These are phyloP conservation scores for Arachnomyces sp. DNA, from an alignment of 2,329 filamentous ascomycete species.

Conservation along the genomic window DNA sequence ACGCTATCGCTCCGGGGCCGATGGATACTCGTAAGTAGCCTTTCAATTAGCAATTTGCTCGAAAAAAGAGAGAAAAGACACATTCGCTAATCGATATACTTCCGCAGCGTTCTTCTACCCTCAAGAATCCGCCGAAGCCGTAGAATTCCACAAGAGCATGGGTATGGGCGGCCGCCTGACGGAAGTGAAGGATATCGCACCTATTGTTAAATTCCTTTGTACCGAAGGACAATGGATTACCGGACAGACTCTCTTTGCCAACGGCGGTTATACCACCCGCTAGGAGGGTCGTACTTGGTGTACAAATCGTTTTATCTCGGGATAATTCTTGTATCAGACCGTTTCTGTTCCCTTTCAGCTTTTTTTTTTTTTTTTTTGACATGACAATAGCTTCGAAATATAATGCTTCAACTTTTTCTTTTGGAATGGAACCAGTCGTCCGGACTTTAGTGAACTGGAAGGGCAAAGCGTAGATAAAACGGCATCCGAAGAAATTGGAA, in stretches of 20 bases:
- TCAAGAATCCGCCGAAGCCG: constrained; percentile 37
- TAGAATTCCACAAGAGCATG: constrained; percentile 40
- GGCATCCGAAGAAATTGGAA: too few species aligned
- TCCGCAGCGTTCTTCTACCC: constrained; percentile 38
- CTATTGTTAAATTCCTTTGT: constrained; percentile 37
- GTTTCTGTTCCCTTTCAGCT: too few species aligned
- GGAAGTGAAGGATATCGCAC: constrained; percentile 39
- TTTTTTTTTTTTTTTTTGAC: too few species aligned
- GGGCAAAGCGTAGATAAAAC: too few species aligned
- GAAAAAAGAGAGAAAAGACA: constrained; percentile 3
- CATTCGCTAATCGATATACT: constrained; percentile 3
- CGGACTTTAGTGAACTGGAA: too few species aligned
- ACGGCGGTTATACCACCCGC: constrained; percentile 42
- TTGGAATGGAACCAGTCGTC: too few species aligned
- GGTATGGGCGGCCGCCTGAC: constrained; percentile 37
- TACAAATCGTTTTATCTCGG: too few species aligned
- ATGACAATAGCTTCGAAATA: too few species aligned
- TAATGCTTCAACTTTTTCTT: too few species aligned
- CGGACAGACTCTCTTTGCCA: constrained; percentile 44
- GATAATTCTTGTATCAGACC: too few species aligned
- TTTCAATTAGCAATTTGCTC: not conserved
- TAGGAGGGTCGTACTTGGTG: constrained; percentile 12
- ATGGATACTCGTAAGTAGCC: constrained; percentile 42
- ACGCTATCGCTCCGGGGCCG: constrained; percentile 47
- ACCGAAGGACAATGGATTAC: constrained; percentile 42